Evolutionary conservation across 805 yeast genomes (phyloP), one percentile per base, ranked within the genome.

Genomic region (Torulaspora delbrueckii): DNA sequence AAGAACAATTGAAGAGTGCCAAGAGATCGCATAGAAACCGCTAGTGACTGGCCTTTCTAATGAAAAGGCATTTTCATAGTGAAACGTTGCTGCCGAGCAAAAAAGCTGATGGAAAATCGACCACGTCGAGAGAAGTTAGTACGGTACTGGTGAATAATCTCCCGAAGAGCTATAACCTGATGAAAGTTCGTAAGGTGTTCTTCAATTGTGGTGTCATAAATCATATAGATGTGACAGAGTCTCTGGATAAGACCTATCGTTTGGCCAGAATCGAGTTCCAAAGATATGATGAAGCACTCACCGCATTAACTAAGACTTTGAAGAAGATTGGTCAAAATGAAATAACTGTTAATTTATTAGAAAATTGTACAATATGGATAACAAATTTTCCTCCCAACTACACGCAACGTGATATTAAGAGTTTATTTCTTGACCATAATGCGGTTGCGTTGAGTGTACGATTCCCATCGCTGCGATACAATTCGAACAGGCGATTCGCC

Each of bases 371-470:
- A 0, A 47, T 86, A 1, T 87, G 87, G 83, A 79, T 82, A 2
- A 77, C 90, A 0, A 86, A 86, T 56, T 86, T 76, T 55, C 89
- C 95, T 0, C 82, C 86, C 2, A 56, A 66, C 1, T 75, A 60
- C 47, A 69, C 72, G 0, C 67, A 68, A 19, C 62, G 60, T 0
- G 66, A 71, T 4, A 41, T 87, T 0, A 53, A 56, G 12, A 50
- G 56, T 0, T 16, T 76, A 8, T 81, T 86, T 56, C 37, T 61
- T 2, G 57, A 55, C 33, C 80, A 81, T 0, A 46, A 47, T 8
- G 40, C 53, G 2, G 50, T 64, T 2, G 58, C 80, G 3, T 49
- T 77, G 1, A 74, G 77, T 41, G 65, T 82, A 0, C 66, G 95
- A 41, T 68, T 85, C 27, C 96, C 96, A 0, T 75, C 86, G 0